phyloP scores from a whole-genome alignment of 768 basidiomycete genomes.

The Punctularia strigosozonata region DNA sequence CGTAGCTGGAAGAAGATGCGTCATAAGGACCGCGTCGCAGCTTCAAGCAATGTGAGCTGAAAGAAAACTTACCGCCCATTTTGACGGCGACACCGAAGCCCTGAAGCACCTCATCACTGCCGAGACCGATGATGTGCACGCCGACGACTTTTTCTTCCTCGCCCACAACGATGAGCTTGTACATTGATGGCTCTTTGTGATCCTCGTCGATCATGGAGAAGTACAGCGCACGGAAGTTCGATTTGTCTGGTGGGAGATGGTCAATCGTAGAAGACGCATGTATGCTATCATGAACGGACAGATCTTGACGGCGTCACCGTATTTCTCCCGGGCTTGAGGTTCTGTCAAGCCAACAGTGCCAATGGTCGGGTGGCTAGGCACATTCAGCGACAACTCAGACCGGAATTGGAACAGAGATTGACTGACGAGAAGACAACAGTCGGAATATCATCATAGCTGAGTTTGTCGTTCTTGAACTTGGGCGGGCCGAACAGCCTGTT shows the following conservation, averaged over 20 bases:
- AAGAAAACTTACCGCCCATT: slow-evolving; percentile 59
- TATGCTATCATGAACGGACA: slow-evolving; percentile 41
- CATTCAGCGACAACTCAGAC: neutral
- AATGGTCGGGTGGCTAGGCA: slow-evolving; percentile 77
- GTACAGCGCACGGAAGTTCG: slow-evolving; percentile 75
- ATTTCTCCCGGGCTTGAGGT: slow-evolving; percentile 77
- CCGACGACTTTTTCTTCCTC: slow-evolving; percentile 95
- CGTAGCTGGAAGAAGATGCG: slow-evolving; percentile 32
- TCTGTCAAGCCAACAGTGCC: slow-evolving; percentile 95
- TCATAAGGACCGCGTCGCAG: no score
- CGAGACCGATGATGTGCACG: slow-evolving; percentile 82
- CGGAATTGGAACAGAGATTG: neutral
- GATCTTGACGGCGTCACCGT: slow-evolving; percentile 83
- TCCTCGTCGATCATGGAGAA: slow-evolving; percentile 84
- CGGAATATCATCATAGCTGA: slow-evolving; percentile 83
- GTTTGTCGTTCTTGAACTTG: slow-evolving; percentile 78
- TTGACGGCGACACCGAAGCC: slow-evolving; percentile 97
- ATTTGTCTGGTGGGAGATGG: slow-evolving; percentile 43
- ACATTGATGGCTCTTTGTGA: slow-evolving; percentile 91
- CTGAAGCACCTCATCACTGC: slow-evolving; percentile 91
- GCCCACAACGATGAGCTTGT: slow-evolving; percentile 83
- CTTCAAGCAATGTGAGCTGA: no score
- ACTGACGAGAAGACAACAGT: slow-evolving; percentile 95
- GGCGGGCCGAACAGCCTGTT: slow-evolving; percentile 87
- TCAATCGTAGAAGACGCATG: slow-evolving; percentile 3